Conservation (phyloP, 2,329 filamentous ascomycete genomes). For the Exophiala spinifera region DNA sequence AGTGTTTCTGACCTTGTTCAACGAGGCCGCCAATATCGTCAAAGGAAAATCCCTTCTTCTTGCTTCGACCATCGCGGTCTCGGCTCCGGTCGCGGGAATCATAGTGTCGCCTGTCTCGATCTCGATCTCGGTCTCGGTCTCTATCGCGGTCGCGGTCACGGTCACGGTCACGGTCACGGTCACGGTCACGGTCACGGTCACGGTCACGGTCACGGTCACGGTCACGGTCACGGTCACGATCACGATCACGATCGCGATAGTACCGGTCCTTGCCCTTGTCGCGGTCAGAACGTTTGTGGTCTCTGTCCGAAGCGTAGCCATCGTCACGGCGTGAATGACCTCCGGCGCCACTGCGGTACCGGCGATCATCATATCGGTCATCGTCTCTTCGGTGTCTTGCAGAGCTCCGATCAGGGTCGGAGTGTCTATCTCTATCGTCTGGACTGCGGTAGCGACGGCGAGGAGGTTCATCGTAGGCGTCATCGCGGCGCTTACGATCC, state of each 20-base stretch:
- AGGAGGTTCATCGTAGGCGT: conserved; percentile 17
- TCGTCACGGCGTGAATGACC: conserved; percentile 12
- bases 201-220: conserved; percentile 12
- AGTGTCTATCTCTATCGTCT: conserved; percentile 23
- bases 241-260: conserved; percentile 20
- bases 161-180: conserved; percentile 18
- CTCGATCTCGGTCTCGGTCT: conserved; percentile 4
- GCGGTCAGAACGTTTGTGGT: conserved; percentile 20
- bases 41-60: conserved; percentile 25
- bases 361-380: conserved; percentile 19
- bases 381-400: conserved; percentile 17
- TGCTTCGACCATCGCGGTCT: conserved; percentile 12
- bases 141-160: conserved; percentile 19
- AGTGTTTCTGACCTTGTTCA: conserved; percentile 29
- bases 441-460: conserved; percentile 18
- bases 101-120: conserved; percentile 10
- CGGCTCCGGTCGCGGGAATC: conserved; percentile 14
- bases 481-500: conserved; percentile 18
- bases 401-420: conserved; percentile 22
- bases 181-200: conserved; percentile 18
- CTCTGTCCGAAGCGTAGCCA: conserved; percentile 23
- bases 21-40: conserved; percentile 24
- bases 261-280: conserved; percentile 15
- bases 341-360: conserved; percentile 11
- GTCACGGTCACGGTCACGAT: conserved; percentile 2